These are phyloP conservation scores for Fusarium liriodendri DNA, from an alignment of 2,329 filamentous ascomycete species.

Conservation along the genomic window DNA sequence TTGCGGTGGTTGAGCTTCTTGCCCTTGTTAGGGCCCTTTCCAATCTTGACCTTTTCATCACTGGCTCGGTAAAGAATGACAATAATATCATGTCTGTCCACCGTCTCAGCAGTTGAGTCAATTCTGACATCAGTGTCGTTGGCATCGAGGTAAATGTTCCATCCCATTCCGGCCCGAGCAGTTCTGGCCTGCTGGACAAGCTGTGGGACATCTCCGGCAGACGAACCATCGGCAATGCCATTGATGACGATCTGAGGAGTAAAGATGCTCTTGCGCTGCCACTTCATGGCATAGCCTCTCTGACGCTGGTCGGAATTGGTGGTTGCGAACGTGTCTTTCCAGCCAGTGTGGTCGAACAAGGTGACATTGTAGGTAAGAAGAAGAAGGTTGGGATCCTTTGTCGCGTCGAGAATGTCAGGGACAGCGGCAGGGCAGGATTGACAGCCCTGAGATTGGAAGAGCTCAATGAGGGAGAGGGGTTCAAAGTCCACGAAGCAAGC, in stretches of 20 bases:
- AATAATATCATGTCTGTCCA: neutral
- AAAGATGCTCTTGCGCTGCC: constrained; percentile 47
- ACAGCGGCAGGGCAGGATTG: constrained; percentile 48
- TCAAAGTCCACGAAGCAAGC: constrained; percentile 49
- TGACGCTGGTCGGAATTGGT: constrained; percentile 47
- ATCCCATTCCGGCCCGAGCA: neutral
- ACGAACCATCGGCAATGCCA: constrained; percentile 26
- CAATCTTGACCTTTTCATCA: constrained; percentile 45
- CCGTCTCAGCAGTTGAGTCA: neutral
- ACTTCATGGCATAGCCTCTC: constrained; percentile 46
- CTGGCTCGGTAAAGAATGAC: constrained; percentile 8
- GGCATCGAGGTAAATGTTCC: neutral
- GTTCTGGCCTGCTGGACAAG: neutral
- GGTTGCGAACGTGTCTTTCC: constrained; percentile 48
- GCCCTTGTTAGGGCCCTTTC: constrained; percentile 49
- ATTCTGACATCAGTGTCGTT: neutral
- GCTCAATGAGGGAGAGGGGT: constrained; percentile 48
- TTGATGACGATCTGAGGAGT: constrained; percentile 48
- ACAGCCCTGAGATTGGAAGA: constrained; percentile 52
- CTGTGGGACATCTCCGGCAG: neutral
- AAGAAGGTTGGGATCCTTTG: constrained; percentile 45
- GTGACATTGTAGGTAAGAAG: constrained; percentile 51
- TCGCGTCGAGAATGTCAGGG: constrained; percentile 44
- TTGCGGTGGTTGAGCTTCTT: constrained; percentile 50
- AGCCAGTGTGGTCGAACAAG: constrained; percentile 49